These are phyloP conservation scores for Saturnispora besseyi DNA, from an alignment of 805 yeast genomes.

Conservation along the genomic window DNA sequence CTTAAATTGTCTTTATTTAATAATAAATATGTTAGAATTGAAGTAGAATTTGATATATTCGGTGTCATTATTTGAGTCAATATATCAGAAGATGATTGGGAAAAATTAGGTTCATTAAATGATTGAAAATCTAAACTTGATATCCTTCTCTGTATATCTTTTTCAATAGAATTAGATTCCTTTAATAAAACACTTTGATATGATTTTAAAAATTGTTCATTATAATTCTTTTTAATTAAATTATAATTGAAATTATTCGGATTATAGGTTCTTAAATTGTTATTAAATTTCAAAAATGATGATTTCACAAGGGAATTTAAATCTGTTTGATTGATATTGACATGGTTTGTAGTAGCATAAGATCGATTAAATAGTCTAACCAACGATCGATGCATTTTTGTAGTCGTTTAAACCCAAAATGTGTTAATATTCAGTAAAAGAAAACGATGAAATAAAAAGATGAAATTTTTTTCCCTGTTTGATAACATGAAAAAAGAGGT, in stretches of 20 bases:
- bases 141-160: conserved; percentile 3
- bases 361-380: not conserved
- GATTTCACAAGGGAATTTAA: conserved; percentile 6
- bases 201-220: conserved; percentile 7
- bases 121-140: conserved; percentile 1
- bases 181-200: conserved; percentile 6
- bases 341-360: not conserved
- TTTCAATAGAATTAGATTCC: conserved; percentile 7
- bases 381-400: not conserved
- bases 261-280: conserved; percentile 4
- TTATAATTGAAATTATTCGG: conserved; percentile 9
- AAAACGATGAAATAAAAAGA: not conserved
- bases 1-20: conserved; percentile 3
- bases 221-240: conserved; percentile 9
- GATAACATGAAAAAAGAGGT: not conserved
- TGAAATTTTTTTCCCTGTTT: not conserved
- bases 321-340: not conserved
- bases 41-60: conserved; percentile 2
- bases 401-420: not conserved
- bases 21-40: not conserved
- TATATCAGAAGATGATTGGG: not conserved
- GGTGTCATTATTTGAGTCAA: conserved; percentile 13
- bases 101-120: not conserved
- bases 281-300: conserved; percentile 10
- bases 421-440: not conserved